Evolutionary conservation across 768 basidiomycete species (phyloP).

Genomic region (Phaeotremella skinneri): DNA sequence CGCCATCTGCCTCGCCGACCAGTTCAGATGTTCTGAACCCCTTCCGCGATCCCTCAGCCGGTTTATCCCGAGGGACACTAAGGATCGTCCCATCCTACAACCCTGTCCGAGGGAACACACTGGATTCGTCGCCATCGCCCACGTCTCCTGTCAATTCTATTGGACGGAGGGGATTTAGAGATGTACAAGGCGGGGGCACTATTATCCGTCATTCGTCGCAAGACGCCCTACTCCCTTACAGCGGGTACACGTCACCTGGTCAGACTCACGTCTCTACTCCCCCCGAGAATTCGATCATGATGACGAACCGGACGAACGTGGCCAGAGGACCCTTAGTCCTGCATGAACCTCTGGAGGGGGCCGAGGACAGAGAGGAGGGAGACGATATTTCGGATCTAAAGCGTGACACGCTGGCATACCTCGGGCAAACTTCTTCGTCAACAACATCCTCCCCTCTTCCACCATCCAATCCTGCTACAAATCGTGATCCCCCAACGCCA

Average conservation of each 20-base stretch:
- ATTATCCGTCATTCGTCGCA: conserved; percentile 8
- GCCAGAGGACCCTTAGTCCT: conserved; percentile 21
- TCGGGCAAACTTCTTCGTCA: conserved; percentile 16
- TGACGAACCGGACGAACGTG: not conserved
- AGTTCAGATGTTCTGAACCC: conserved; percentile 5
- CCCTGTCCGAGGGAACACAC: not conserved
- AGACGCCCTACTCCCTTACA: conserved; percentile 5
- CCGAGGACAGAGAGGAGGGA: conserved; percentile 11
- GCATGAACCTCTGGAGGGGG: conserved; percentile 18
- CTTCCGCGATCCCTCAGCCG: conserved; percentile 8
- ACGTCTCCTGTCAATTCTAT: not conserved
- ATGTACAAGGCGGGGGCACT: not conserved
- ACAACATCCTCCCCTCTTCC: not conserved
- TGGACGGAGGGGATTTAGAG: not conserved
- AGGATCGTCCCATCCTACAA: conserved; percentile 6
- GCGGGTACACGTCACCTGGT: not conserved
- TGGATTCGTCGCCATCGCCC: not conserved
- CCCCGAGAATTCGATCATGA: not conserved
- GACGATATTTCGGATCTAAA: conserved; percentile 37
- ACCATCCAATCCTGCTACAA: not conserved
- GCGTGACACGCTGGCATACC: conserved; percentile 36
- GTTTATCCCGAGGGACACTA: no score
- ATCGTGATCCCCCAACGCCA: not conserved
- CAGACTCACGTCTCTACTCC: not conserved
- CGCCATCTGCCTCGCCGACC: conserved; percentile 9